These are phyloP conservation scores for Pyrenula aspistea DNA, from an alignment of 495 filamentous ascomycete species.

Conservation along the genomic window DNA sequence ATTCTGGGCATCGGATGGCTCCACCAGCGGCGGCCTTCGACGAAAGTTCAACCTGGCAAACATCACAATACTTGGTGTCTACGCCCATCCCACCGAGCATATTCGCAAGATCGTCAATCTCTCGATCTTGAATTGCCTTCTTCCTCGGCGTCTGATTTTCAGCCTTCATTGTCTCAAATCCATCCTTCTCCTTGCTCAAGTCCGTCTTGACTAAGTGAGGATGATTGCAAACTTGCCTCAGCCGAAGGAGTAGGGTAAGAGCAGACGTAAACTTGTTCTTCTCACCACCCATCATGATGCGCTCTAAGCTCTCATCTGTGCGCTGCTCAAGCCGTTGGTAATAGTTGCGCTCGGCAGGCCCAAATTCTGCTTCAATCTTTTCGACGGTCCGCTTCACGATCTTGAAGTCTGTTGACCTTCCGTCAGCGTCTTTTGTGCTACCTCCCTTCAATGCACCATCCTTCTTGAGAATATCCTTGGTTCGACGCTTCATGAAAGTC, in stretches of 20 bases:
- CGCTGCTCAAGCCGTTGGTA: slow-evolving; percentile 74
- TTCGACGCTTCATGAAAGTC: slow-evolving; percentile 92
- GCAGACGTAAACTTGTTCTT: slow-evolving; percentile 73
- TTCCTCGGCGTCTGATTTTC: slow-evolving; percentile 32
- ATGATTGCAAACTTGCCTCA: slow-evolving; percentile 92
- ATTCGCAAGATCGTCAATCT: slow-evolving; percentile 73
- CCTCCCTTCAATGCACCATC: slow-evolving; percentile 66
- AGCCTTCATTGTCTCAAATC: slow-evolving; percentile 48
- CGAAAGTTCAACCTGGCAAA: slow-evolving; percentile 65
- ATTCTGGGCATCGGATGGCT: slow-evolving; percentile 57
- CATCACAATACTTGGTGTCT: slow-evolving; percentile 72
- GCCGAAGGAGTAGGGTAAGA: slow-evolving; percentile 73
- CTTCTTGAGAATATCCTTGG: slow-evolving; percentile 85
- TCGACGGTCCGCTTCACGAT: slow-evolving; percentile 82
- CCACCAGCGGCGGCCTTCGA: slow-evolving; percentile 43
- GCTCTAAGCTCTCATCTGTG: slow-evolving; percentile 71
- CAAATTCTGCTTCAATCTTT: slow-evolving; percentile 67
- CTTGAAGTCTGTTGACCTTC: slow-evolving; percentile 55
- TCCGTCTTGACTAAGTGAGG: slow-evolving; percentile 74
- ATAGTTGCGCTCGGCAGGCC: slow-evolving; percentile 65
- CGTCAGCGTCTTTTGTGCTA: slow-evolving; percentile 30
- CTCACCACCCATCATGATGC: slow-evolving; percentile 61
- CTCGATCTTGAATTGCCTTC: slow-evolving; percentile 34
- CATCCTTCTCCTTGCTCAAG: slow-evolving; percentile 77
- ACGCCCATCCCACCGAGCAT: slow-evolving; percentile 77